Conservation (phyloP, 192 early-diverging fungal species). For the Fimicolochytrium jonesii region DNA sequence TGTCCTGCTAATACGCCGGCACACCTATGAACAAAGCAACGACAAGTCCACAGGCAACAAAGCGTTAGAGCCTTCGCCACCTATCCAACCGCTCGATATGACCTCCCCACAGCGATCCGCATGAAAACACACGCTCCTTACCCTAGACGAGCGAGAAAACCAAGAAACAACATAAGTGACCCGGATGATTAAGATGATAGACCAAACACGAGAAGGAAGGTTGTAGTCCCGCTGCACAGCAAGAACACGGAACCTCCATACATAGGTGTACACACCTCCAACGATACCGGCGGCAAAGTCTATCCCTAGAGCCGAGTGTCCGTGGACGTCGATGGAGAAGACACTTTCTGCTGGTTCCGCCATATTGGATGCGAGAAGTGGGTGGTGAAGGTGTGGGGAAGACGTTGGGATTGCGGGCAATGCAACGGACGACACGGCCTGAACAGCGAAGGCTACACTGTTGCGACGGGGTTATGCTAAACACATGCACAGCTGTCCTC, state of each 20-base stretch:
- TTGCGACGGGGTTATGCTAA: too few relatives aligned
- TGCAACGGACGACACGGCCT: too few relatives aligned
- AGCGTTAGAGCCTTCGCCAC: background rate
- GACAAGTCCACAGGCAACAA: background rate
- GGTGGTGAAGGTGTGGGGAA: too few relatives aligned
- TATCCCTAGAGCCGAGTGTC: slow-evolving; percentile 10
- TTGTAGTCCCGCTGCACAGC: background rate
- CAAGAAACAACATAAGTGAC: background rate
- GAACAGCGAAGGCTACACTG: too few relatives aligned
- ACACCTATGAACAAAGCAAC: slow-evolving; percentile 12
- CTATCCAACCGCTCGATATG: too few relatives aligned
- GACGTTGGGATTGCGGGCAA: too few relatives aligned
- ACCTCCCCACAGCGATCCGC: too few relatives aligned
- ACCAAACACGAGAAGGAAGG: background rate
- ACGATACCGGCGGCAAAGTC: slow-evolving; percentile 34
- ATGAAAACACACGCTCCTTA: background rate
- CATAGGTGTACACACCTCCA: slow-evolving; percentile 8
- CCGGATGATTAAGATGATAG: background rate
- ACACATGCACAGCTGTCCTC: too few relatives aligned
- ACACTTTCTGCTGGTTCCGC: slow-evolving; percentile 29
- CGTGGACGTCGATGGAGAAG: slow-evolving; percentile 27
- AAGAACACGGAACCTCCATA: background rate
- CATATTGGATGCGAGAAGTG: too few relatives aligned
- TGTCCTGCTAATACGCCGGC: slow-evolving; percentile 49
- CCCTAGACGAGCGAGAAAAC: background rate